Evolutionary conservation across 2,329 filamentous ascomycete genomes (phyloP).

Genomic region (Penicillium sp.): DNA sequence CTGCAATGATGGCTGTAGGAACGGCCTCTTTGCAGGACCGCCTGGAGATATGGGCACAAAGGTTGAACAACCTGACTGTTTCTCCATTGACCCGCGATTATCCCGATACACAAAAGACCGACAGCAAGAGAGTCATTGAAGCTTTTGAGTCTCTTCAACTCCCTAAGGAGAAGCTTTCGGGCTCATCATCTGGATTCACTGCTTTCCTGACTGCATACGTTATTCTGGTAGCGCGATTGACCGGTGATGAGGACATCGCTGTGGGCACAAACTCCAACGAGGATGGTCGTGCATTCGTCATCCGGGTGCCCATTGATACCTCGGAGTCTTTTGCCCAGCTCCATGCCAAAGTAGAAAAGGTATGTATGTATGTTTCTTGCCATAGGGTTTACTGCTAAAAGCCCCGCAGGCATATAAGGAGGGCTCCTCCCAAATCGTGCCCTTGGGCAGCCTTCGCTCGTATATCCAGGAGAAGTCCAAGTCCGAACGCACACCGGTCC

Average conservation of each 20-base stretch:
- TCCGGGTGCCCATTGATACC: conserved; percentile 43
- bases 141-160: conserved; percentile 45
- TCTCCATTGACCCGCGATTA: conserved; percentile 48
- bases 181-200: conserved; percentile 39
- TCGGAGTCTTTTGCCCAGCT: conserved; percentile 45
- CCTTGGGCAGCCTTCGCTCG: conserved; percentile 41
- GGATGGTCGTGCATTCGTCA: conserved; percentile 48
- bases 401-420: conserved; percentile 39
- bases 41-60: conserved; percentile 44
- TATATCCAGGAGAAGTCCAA: conserved; percentile 45
- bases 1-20: conserved; percentile 38
- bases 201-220: conserved; percentile 47
- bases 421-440: conserved; percentile 45
- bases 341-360: conserved; percentile 42
- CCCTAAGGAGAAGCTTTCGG: conserved; percentile 38
- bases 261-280: conserved; percentile 46
- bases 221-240: conserved; percentile 47
- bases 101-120: conserved; percentile 40
- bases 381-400: conserved; percentile 5
- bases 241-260: conserved; percentile 52
- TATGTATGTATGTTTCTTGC: conserved; percentile 17
- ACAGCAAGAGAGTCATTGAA: conserved; percentile 43
- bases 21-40: conserved; percentile 37
- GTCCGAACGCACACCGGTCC: conserved; percentile 39
- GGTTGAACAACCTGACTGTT: conserved; percentile 44